A percentile compares a stretch with the other conserved stretches of the same genome.
phyloP scores from a whole-genome alignment of 805 yeast genomes.

The Pichia californica region DNA sequence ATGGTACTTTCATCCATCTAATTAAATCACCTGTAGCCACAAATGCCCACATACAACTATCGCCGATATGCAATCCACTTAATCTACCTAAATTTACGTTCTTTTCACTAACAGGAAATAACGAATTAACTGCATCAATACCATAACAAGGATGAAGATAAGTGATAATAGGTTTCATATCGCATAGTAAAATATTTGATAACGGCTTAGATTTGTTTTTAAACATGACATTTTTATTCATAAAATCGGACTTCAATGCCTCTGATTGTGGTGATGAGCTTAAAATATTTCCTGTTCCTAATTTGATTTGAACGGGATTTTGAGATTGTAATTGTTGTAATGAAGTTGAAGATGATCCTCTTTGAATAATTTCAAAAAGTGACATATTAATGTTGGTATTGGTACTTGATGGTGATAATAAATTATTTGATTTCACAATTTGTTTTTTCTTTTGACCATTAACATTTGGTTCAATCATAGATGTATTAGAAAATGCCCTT shows the following conservation, averaged over 20 bases:
- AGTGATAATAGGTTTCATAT: conserved; percentile 1
- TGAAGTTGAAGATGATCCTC: conserved; percentile 14
- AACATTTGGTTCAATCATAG: background rate
- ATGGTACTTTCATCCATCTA: conserved; percentile 28
- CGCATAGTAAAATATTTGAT: background rate
- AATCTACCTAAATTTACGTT: conserved; percentile 30
- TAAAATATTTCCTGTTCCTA: background rate
- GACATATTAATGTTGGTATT: conserved; percentile 19
- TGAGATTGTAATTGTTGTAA: conserved; percentile 4
- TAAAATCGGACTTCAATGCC: background rate
- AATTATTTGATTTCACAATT: background rate
- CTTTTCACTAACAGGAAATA: conserved; percentile 30
- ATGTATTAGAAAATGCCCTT: conserved; percentile 1
- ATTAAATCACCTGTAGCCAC: conserved; percentile 32
- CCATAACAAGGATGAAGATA: conserved; percentile 23
- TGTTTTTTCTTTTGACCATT: background rate
- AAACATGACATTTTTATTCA: background rate
- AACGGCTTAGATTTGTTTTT: background rate
- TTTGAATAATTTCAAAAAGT: conserved; percentile 24
- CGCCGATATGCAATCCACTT: conserved; percentile 26
- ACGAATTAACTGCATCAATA: conserved; percentile 22
- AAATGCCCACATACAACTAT: conserved; percentile 32
- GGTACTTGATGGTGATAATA: conserved; percentile 1
- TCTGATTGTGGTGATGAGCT: conserved; percentile 1
- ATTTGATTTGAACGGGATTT: background rate